Conservation (phyloP, 352 stramenopile genomes). For the Pythium rhizo-oryzae region DNA sequence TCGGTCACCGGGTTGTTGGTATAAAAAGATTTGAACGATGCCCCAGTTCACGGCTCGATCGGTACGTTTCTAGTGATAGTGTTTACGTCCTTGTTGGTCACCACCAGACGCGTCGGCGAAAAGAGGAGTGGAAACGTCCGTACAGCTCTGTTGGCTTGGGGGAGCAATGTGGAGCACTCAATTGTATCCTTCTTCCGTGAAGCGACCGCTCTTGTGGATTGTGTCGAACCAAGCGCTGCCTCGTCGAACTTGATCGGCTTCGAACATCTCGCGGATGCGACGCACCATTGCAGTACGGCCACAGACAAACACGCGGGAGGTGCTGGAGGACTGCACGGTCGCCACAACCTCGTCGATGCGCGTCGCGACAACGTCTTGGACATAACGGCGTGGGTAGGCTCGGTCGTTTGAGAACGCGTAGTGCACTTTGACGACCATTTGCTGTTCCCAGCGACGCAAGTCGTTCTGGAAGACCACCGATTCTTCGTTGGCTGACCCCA, state of each 20-base stretch:
- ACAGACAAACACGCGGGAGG: slow-evolving; percentile 32
- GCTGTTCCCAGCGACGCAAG: slow-evolving; percentile 33
- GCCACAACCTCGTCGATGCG: slow-evolving; percentile 30
- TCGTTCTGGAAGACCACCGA: slow-evolving; percentile 42
- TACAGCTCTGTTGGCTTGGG: not conserved
- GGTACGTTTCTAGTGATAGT: too few relatives aligned
- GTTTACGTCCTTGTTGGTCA: too few relatives aligned
- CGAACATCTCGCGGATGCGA: slow-evolving; percentile 30
- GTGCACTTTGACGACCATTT: slow-evolving; percentile 34
- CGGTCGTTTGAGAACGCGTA: slow-evolving; percentile 32
- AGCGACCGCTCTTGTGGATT: slow-evolving; percentile 17
- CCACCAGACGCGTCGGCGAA: too few relatives aligned
- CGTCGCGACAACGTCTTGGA: slow-evolving; percentile 35
- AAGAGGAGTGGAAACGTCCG: too few relatives aligned
- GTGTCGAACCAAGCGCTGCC: slow-evolving; percentile 21
- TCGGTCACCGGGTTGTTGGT: too few relatives aligned
- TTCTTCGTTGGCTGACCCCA: slow-evolving; percentile 32
- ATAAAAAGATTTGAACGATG: too few relatives aligned
- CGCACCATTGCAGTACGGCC: slow-evolving; percentile 29
- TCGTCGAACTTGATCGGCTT: slow-evolving; percentile 23
- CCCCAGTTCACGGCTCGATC: too few relatives aligned
- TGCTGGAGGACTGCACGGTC: slow-evolving; percentile 19
- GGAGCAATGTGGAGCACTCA: not conserved
- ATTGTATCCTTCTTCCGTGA: slow-evolving; percentile 22
- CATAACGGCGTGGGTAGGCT: slow-evolving; percentile 13